Evolutionary conservation across 345 rosid genomes (phyloP).

Genomic region (Draba incana): DNA sequence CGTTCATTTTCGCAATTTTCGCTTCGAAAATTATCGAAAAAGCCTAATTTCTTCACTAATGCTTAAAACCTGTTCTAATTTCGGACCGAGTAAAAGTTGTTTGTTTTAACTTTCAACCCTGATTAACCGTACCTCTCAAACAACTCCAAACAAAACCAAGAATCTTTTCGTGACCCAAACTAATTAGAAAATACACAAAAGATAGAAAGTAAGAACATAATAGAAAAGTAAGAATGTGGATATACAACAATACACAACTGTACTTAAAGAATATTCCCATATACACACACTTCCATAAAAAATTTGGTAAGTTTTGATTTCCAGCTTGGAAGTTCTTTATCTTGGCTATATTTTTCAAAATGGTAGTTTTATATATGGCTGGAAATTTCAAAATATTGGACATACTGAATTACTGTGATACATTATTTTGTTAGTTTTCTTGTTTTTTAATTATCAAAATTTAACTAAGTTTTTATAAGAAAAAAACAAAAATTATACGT

Average conservation of each 20-base stretch:
- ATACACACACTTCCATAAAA: not conserved
- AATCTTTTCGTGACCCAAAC: not conserved
- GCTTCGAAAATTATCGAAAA: too few species aligned
- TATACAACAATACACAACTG: slow-evolving; percentile 8
- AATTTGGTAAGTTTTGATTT: too few species aligned
- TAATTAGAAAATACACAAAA: not conserved
- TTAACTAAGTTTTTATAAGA: too few species aligned
- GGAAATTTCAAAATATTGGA: too few species aligned
- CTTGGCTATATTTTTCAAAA: too few species aligned
- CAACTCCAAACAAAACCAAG: not conserved
- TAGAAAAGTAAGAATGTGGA: slow-evolving; percentile 12
- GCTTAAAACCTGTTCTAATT: not conserved
- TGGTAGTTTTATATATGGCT: too few species aligned
- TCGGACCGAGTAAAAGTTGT: not conserved
- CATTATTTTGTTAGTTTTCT: too few species aligned
- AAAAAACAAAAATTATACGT: too few species aligned
- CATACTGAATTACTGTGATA: too few species aligned
- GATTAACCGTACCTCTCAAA: not conserved
- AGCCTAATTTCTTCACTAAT: not conserved
- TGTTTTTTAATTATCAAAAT: too few species aligned
- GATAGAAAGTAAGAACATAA: not conserved
- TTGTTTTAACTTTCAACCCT: not conserved
- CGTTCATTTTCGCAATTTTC: too few species aligned
- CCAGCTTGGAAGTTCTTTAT: too few species aligned
- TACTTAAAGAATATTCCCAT: not conserved